Base-by-base conservation (phyloP, 2,329 filamentous ascomycete species). In the Diplodia scrobiculata region DNA sequence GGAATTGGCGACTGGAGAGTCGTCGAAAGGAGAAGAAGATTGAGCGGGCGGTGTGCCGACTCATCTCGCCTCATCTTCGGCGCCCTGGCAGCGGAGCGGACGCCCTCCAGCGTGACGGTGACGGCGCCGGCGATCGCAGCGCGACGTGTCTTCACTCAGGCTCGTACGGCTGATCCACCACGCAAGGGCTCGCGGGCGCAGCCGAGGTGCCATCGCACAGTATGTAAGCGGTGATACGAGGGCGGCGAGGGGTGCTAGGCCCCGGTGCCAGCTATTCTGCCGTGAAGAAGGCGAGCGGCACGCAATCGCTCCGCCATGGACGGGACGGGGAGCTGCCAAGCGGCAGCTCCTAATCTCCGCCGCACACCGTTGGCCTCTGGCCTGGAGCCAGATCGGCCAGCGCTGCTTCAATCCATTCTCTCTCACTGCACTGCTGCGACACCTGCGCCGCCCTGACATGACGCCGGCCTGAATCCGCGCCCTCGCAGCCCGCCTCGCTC, bases 391-490 rank as follows among this genome's bases (percentile, higher is more conserved):
- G 25, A 25, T 25, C 25, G 25, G 25, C 25, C 25, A 25, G 25
- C 25, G 25, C 25, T 25, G 25, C 25, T 25, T 25, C 25, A 25
- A 25, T 25, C 25, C 25, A 25, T 25, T 45, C 41, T 13, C 25
- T 17, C 6, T 13, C 41, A 19, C 41, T 45, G 41, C 41, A 45
- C 41, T 51, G 19, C 11, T 19, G 19, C 48, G 3, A 25, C 10
- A 51, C 25, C 10, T 27, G 71, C 55, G 73, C 64, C 45, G 59
- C 59, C 62, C 62, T 64, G 48, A 45, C 62, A 64, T 55, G 60
- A 21, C n/a, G 25, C 9, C 21, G 7, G 36, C 25, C 62, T 64
- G 62, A 64, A 29, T 54, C 29, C 32, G 60, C 60, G 47, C 60
- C 60, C 60, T 63, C 60, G 60, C 60, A 13, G 60, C 41, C 41